These are phyloP conservation scores for Adenanthera pavonina DNA, from an alignment of 306 rosid species.

Conservation along the genomic window DNA sequence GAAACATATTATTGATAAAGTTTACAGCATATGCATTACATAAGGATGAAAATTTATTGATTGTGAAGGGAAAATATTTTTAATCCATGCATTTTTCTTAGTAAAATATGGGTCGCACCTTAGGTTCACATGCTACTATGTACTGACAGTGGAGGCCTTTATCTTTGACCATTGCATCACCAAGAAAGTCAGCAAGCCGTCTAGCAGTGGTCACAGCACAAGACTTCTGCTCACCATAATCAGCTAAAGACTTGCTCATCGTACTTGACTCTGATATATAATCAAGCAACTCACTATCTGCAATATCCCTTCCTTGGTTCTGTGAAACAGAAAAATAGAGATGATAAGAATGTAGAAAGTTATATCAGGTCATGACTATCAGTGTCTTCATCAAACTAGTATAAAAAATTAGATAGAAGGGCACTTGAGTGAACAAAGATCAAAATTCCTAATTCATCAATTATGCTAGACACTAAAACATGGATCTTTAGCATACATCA, in stretches of 20 bases:
- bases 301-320: slow-evolving; percentile 93
- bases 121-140: slow-evolving; percentile 96
- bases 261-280: slow-evolving; percentile 99
- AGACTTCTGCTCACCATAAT: slow-evolving; percentile 88
- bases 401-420: neutral
- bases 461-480: slow-evolving; percentile 34
- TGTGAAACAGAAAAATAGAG: slow-evolving; percentile 42
- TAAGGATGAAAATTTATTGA: neutral
- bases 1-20: neutral
- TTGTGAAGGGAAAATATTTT: slow-evolving; percentile 23
- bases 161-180: slow-evolving; percentile 94
- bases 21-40: neutral
- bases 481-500: slow-evolving; percentile 69
- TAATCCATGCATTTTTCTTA: slow-evolving; percentile 15
- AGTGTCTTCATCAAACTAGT: slow-evolving; percentile 36
- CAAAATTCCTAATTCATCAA: slow-evolving; percentile 28
- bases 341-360: slow-evolving; percentile 27
- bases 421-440: slow-evolving; percentile 17
- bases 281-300: slow-evolving; percentile 94
- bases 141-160: slow-evolving; percentile 96
- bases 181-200: slow-evolving; percentile 97
- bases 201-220: slow-evolving; percentile 96
- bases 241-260: slow-evolving; percentile 98
- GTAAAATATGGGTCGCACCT: slow-evolving; percentile 52
- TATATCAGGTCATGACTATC: slow-evolving; percentile 14